phyloP scores from a whole-genome alignment of 495 filamentous ascomycete species.

The Tuber aestivum region DNA sequence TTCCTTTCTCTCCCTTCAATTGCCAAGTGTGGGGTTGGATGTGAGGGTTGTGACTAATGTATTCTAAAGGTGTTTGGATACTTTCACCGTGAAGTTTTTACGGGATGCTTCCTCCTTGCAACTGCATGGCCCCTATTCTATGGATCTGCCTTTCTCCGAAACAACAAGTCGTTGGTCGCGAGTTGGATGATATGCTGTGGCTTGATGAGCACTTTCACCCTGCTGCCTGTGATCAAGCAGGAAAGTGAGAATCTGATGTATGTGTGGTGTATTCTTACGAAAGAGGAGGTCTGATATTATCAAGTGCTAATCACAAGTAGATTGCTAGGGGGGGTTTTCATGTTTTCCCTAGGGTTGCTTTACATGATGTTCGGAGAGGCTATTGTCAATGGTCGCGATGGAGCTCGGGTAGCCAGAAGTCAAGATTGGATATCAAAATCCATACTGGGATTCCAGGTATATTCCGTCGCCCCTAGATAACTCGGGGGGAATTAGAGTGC shows the following conservation, averaged over 20 bases:
- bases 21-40: not conserved
- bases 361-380: conserved; percentile 78
- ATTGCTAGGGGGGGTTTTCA: conserved; percentile 67
- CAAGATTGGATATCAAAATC: conserved; percentile 44
- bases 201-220: conserved; percentile 83
- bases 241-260: conserved; percentile 77
- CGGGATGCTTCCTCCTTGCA: conserved; percentile 67
- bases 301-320: conserved; percentile 49
- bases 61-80: conserved; percentile 66
- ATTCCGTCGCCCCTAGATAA: conserved; percentile 11
- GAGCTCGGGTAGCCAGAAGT: not conserved
- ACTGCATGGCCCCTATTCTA: conserved; percentile 73
- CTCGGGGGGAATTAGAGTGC: not conserved
- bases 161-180: conserved; percentile 56
- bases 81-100: conserved; percentile 82
- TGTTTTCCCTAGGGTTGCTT: conserved; percentile 67
- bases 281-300: not conserved
- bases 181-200: conserved; percentile 73
- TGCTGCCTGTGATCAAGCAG: conserved; percentile 77
- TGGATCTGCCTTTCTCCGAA: conserved; percentile 62
- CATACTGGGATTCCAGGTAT: conserved; percentile 56
- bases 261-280: not conserved
- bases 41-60: not conserved
- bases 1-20: not conserved
- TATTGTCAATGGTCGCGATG: conserved; percentile 46